A percentile compares a stretch with the other conserved stretches of the same genome.
Evolutionary conservation across 768 basidiomycete genomes (phyloP).

Genomic region (Xerocomellus amylosporus): DNA sequence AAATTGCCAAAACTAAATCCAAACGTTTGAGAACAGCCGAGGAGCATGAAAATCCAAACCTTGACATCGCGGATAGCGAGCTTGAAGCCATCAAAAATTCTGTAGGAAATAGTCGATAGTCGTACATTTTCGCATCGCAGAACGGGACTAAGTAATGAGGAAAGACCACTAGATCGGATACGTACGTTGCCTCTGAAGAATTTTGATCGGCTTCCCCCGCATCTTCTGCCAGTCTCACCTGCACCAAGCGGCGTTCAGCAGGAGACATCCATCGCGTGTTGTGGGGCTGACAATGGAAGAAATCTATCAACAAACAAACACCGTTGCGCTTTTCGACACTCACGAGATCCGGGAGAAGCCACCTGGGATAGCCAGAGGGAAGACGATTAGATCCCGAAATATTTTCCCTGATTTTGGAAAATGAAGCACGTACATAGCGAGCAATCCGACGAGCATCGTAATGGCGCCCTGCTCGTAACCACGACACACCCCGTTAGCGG

Average conservation of each 20-base stretch:
- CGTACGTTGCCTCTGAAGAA: slow-evolving; percentile 12
- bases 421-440: slow-evolving; percentile 41
- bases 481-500: neutral
- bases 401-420: neutral
- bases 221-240: slow-evolving; percentile 65
- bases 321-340: slow-evolving; percentile 14
- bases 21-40: slow-evolving; percentile 48
- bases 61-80: slow-evolving; percentile 57
- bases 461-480: slow-evolving; percentile 48
- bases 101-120: slow-evolving; percentile 16
- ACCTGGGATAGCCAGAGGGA: slow-evolving; percentile 36
- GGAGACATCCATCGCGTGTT: slow-evolving; percentile 61
- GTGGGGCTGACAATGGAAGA: slow-evolving; percentile 40
- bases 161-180: neutral
- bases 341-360: slow-evolving; percentile 59
- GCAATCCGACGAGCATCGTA: slow-evolving; percentile 57
- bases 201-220: slow-evolving; percentile 66
- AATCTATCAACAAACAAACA: neutral
- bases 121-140: neutral
- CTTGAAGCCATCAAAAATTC: slow-evolving; percentile 48
- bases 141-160: neutral
- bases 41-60: slow-evolving; percentile 51
- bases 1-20: slow-evolving; percentile 61
- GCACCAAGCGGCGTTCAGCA: slow-evolving; percentile 53
- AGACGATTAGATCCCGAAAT: neutral